These are phyloP conservation scores for Sugiyamaella chiloensis DNA, from an alignment of 805 yeast genomes.

Conservation along the genomic window DNA sequence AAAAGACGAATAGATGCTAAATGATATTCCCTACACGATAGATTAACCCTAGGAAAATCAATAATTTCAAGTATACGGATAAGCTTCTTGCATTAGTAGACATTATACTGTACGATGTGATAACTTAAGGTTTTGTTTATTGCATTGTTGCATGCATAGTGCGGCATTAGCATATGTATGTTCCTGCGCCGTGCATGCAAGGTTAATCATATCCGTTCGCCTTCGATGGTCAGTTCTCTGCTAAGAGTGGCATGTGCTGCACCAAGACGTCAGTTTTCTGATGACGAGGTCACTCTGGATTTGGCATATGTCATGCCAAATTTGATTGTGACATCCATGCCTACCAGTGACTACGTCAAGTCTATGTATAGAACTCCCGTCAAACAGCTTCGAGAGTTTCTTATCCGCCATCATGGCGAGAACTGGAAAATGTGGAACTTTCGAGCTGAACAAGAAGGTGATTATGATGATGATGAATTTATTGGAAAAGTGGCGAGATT, in stretches of 20 bases:
- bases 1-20: not conserved
- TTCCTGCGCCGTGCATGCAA: not conserved
- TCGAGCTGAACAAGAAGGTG: slow-evolving; percentile 52
- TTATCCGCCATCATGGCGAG: slow-evolving; percentile 45
- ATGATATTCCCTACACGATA: too few species aligned
- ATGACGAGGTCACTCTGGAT: slow-evolving; percentile 46
- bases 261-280: slow-evolving; percentile 28
- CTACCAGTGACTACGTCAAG: slow-evolving; percentile 47
- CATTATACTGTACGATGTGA: too few species aligned
- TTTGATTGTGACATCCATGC: slow-evolving; percentile 74
- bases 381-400: slow-evolving; percentile 46
- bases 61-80: too few species aligned
- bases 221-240: slow-evolving; percentile 26
- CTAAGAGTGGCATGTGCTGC: slow-evolving; percentile 30
- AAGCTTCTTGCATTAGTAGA: too few species aligned
- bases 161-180: too few species aligned
- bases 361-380: slow-evolving; percentile 52
- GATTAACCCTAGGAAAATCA: too few species aligned
- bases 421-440: slow-evolving; percentile 77
- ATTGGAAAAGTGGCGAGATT: slow-evolving; percentile 36
- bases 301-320: slow-evolving; percentile 62
- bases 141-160: too few species aligned
- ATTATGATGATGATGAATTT: slow-evolving; percentile 38
- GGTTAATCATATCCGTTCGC: too few species aligned
- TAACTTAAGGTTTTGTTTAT: too few species aligned